Base-by-base conservation (phyloP, 2,329 filamentous ascomycete species). In the Shiraia sp. region DNA sequence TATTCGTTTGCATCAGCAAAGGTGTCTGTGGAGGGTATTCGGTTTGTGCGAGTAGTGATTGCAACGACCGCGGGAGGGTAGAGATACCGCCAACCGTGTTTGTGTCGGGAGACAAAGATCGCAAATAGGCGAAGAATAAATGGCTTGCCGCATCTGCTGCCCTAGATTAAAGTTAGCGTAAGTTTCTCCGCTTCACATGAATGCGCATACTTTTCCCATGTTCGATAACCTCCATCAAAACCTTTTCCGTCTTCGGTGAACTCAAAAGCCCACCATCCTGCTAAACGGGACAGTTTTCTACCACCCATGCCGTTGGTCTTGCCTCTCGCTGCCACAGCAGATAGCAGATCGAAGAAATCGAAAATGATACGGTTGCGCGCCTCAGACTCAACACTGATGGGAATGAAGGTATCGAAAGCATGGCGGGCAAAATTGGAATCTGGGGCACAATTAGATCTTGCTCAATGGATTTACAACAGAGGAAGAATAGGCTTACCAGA, bases 221-320 rank as follows among this genome's bases (percentile, higher is more conserved):
- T 82, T 63, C 87, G 88, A 72, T 99, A 99, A 40, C 92, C 91
- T 28, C 89, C 89, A 55, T 97, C 93, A 58, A 99, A 99, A 12
- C 93, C 93, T 65, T 87, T 92, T 29, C 87, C 88, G 6, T 84
- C 84, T 65, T 97, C 91, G 32, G 78, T 81, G 55, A 95, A 89
- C 62, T 96, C 92, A 66, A 99, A 99, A 1, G 92, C 90, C 93
- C 93, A 99, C 93, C 93, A 99, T 32, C 91, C 90, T 28, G 92
- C 93, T 79, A 95, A 89, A 54, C 93, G 83, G 8, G 93, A 97
- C 40, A 99, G 79, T 69, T 97, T 97, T 51, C 91, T 84, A 17
- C 93, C 93, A 47, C 90, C 89, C 50, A 99, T 82, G 30, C 93
- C 93, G 67, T 99, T 99, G 40, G 78, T 83, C 74, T 97, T 97